These are phyloP conservation scores for Hypoxylon sp. DNA, from an alignment of 2,329 filamentous ascomycete genomes.

Conservation along the genomic window DNA sequence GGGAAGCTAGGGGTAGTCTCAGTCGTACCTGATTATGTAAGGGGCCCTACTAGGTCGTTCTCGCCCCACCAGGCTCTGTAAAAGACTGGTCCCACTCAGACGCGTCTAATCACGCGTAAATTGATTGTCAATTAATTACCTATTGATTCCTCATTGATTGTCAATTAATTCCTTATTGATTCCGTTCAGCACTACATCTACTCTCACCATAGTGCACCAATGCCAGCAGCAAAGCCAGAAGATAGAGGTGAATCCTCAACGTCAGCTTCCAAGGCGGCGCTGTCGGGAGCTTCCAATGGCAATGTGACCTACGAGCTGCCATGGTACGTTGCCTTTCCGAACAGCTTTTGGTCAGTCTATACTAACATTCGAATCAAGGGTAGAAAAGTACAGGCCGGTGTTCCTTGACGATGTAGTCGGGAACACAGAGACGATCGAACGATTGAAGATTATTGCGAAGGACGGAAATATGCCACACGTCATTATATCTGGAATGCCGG, in stretches of 20 bases:
- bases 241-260: conserved; percentile 73
- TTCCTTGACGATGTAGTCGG: conserved; percentile 98
- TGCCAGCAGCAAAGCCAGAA: conserved; percentile 66
- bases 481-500: conserved; percentile 99
- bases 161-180: no score
- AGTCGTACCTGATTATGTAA: conserved; percentile 2
- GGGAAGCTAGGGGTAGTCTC: not conserved
- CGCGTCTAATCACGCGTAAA: conserved; percentile 54
- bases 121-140: conserved; percentile 44
- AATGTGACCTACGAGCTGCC: conserved; percentile 79
- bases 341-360: not conserved
- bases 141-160: not conserved
- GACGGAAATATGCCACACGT: conserved; percentile 99
- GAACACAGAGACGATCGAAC: conserved; percentile 97
- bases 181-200: not conserved
- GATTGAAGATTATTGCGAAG: conserved; percentile 97
- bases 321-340: conserved; percentile 69
- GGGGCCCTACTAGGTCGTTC: no score
- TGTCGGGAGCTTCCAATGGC: conserved; percentile 66
- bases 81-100: conserved; percentile 24
- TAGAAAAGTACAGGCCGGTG: conserved; percentile 96
- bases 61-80: not conserved
- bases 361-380: conserved; percentile 70
- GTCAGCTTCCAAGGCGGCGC: conserved; percentile 69
- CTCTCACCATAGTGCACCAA: conserved; percentile 48